Evolutionary conservation across 768 basidiomycete species (phyloP).

Genomic region (Lanmaoa pseudosensibilis): DNA sequence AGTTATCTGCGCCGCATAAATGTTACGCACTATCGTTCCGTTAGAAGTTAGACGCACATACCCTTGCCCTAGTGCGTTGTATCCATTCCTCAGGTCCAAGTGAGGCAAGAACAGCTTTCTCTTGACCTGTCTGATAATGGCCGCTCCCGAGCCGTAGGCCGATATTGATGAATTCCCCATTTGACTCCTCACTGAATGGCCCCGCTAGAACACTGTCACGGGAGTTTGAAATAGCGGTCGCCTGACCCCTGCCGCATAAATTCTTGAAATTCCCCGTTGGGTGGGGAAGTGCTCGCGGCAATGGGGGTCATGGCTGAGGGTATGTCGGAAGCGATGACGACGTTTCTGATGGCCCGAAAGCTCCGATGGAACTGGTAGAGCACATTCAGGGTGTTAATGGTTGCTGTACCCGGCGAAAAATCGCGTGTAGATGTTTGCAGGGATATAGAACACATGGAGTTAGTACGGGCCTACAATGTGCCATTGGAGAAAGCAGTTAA

Average conservation of each 20-base stretch:
- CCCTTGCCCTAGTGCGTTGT: conserved; percentile 14
- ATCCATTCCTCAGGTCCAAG: conserved; percentile 34
- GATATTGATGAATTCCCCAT: conserved; percentile 55
- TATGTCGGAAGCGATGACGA: conserved; percentile 8
- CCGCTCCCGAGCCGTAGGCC: conserved; percentile 53
- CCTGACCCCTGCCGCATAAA: conserved; percentile 34
- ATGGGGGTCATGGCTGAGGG: conserved; percentile 13
- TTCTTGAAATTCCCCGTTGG: not conserved
- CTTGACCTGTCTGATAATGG: conserved; percentile 30
- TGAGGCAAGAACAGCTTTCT: conserved; percentile 33
- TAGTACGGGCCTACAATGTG: too few species aligned
- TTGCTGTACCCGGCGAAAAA: not conserved
- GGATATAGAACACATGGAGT: conserved; percentile 3
- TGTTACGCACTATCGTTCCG: conserved; percentile 7
- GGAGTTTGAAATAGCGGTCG: conserved; percentile 37
- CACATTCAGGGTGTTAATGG: conserved; percentile 9
- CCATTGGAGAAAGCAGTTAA: not conserved
- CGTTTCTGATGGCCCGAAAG: not conserved
- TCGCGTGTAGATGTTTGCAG: conserved; percentile 4
- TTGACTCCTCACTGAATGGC: conserved; percentile 44
- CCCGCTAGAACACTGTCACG: conserved; percentile 58
- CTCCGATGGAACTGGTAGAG: conserved; percentile 1
- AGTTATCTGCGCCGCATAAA: conserved; percentile 18
- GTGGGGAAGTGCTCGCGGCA: conserved; percentile 3
- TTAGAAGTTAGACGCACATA: not conserved